Evolutionary conservation across 306 rosid species (phyloP).

Genomic region (Pterocarpus macrocarpus): DNA sequence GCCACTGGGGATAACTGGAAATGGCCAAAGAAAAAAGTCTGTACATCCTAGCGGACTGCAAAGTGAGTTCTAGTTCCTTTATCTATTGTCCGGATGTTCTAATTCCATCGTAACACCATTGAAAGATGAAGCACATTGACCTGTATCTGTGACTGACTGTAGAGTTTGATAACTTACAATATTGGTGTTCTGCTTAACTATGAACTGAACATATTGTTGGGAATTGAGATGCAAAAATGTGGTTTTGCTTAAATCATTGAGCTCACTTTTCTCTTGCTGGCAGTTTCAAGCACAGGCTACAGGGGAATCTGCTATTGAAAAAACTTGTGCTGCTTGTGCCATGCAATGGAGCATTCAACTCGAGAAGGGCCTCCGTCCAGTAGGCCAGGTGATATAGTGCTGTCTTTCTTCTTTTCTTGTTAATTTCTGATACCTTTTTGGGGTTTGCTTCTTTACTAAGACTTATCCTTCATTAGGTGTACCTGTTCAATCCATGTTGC

Average conservation of each 20-base stretch:
- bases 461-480: constrained; percentile 50
- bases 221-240: neutral
- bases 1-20: too few species aligned
- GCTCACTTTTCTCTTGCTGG: neutral
- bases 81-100: too few species aligned
- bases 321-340: constrained; percentile 64
- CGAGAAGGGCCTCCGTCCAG: constrained; percentile 77
- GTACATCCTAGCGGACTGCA: too few species aligned
- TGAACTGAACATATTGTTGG: neutral
- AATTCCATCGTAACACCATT: too few species aligned
- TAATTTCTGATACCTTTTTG: neutral
- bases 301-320: constrained; percentile 58
- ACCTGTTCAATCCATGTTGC: constrained; percentile 61
- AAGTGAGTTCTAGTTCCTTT: too few species aligned
- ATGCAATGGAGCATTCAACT: constrained; percentile 93
- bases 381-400: constrained; percentile 54
- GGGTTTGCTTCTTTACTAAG: constrained; percentile 17
- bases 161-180: too few species aligned
- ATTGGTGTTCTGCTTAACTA: too few species aligned
- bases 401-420: neutral
- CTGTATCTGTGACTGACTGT: too few species aligned
- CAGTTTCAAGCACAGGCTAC: constrained; percentile 8
- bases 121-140: too few species aligned
- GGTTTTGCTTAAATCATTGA: neutral
- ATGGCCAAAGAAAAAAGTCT: too few species aligned